Evolutionary conservation across 2,329 filamentous ascomycete genomes (phyloP), one percentile per base, ranked within the genome.

Genomic region (Nigrospora oryzae): DNA sequence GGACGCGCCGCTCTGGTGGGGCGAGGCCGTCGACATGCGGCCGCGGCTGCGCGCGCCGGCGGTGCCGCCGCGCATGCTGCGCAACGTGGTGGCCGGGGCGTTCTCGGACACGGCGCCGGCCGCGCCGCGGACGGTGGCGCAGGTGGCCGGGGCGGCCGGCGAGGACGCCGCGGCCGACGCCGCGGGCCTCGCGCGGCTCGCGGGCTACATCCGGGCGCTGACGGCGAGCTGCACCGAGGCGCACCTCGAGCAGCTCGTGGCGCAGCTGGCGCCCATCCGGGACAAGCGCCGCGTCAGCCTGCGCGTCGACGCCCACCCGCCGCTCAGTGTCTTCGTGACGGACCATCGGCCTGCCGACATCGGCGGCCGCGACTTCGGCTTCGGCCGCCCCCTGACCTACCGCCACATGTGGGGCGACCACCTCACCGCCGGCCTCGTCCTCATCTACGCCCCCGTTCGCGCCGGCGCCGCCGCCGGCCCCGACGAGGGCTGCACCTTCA

Each of bases 21-120:
- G 42, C 6, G 63, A 69, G 36, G 63, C 60, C 1, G 53, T 70
- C 36, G 57, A 70, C 36, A 69, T 71, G 66, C 57, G 57, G 8
- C 51, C 54, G 4, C 57, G 67, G 1, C 56, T 69, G 45, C 52
- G 58, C 35, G 50, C 50, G 14, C 64, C 66, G 1, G 51, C 53
- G 4, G 52, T 60, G 13, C 60, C 63, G 2, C 38, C 49, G 0
- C 59, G 66, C 0, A 59, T 64, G 4, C 65, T 67, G 46, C 57
- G 63, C 4, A 67, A 68, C 34, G 53, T 64, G 15, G 53, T 68
- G 51, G 56, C 46, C 7, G 58, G 48, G 0, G 57, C 54, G 1
- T n/a, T 58, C 0, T 63, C 58, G 11, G 40, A 46, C 1, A 33
- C 15, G 15, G 16, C 15, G 12, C 39, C 39, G 1, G 16, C 32